Base-by-base conservation (phyloP, 805 yeast genomes). In the Candida chilensis region DNA sequence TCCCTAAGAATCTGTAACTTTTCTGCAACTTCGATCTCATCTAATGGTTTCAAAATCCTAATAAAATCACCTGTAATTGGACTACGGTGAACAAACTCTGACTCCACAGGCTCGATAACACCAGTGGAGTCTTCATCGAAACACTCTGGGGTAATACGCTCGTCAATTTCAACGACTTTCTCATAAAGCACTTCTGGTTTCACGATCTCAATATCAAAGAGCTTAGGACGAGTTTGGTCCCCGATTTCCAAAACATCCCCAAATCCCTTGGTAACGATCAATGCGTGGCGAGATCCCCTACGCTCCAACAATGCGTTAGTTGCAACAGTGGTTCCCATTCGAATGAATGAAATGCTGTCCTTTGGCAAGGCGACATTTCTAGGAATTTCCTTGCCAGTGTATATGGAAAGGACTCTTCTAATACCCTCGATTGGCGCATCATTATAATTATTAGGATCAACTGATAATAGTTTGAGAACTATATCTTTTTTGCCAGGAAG, bases 391-490 rank as follows among this genome's bases (percentile, higher is more conserved):
- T 47, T 52, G 1, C 71, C 68, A 1, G 74, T 68, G 36, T 72
- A 71, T 15, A 57, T 55, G 46, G 83, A 94, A 35, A 88, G 53
- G 0, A 84, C 67, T 27, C 94, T 57, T 39, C 96, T 67, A 24
- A 88, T 83, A 7, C 95, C 97, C 56, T 88, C 96, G 14, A 88
- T 64, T 9, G 95, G 94, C 1, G 97, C 95, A 64, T 88, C 97
- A 2, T 67, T 59, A 48, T 88, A 88, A 54, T 88, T 88, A 16
- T 67, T 62, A 1, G 96, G 95, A 45, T 88, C 96, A 4, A 84
- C 95, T 0, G 95, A 85, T 16, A 88, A 61, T 17, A 88, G 58
- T 50, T 88, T 88, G 50, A 88, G 67, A 2, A 83, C 75, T 21
- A 71, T 66, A 45, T 81, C 88, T 24, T 67, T 71, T 57, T 36